Base-by-base conservation (phyloP, 352 stramenopile genomes). In the Phytophthora foliorum region DNA sequence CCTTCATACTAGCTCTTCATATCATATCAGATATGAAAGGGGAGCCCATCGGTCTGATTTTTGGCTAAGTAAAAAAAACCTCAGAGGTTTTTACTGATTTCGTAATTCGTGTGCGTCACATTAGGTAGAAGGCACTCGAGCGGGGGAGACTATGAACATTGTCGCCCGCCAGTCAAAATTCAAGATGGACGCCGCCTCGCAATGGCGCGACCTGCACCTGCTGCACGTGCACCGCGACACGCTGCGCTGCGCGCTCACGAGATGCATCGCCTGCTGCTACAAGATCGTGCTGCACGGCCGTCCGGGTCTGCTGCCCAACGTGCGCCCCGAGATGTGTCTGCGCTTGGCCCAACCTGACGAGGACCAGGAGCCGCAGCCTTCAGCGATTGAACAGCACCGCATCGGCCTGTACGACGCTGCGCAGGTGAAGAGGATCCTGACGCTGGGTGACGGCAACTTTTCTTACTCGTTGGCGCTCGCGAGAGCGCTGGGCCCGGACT, bases 361-460 rank as follows among this genome's bases (percentile, higher is more conserved):
- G 5, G 57, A 50, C 4, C 45, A 66, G 3, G 50, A 52, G 11
- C 57, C 45, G 49, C n/a, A 21, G 19, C n/a, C 39, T 22, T 6
- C 39, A 45, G 39, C 4, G 7, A 10, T 4, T 2, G n/a, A 56
- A 13, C 57, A 60, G 22, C 57, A 76, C 17, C 21, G 41, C 25
- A 78, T 92, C 16, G 86, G 84, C 0, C 72, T 95, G 19, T 95
- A 93, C 54, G 75, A 91, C 50, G 76, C 78, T 2, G n/a, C 29
- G 0, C 49, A 75, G 13, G 50, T 86, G 16, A 75, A 82, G 61
- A 69, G 75, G 17, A 81, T 98, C 3, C 67, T 99, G 31, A 98
- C 93, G 0, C 84, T 99, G 3, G 97, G 97, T 16, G 97, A 99
- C 72, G 97, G 97, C 45, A 98, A 99, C 82, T 98, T 99, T 60